Evolutionary conservation across 1,284 basidiomycete genomes (phyloP).

Genomic region (Leccinum ponderosum): DNA sequence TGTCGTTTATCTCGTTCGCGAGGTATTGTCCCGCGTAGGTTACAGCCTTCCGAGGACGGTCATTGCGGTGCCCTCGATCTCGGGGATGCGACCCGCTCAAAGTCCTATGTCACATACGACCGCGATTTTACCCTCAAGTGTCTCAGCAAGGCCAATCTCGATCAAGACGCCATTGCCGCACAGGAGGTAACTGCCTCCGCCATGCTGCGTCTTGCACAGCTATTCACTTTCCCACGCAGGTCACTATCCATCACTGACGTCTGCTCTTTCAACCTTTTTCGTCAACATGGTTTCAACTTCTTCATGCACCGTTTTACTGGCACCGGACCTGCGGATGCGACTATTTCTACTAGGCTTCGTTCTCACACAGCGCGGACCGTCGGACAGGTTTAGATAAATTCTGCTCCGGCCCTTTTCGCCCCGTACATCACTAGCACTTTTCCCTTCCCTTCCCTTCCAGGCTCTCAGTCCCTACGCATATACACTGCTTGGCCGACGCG

Average conservation of each 20-base stretch:
- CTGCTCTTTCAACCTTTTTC: conserved; percentile 86
- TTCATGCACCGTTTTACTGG: conserved; percentile 91
- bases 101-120: conserved; percentile 59
- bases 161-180: conserved; percentile 80
- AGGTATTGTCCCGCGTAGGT: conserved; percentile 65
- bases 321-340: conserved; percentile 30
- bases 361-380: no score
- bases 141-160: conserved; percentile 89
- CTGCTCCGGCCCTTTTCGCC: background rate
- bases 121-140: conserved; percentile 96
- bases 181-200: conserved; percentile 69
- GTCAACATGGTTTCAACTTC: conserved; percentile 79
- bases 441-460: background rate
- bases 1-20: conserved; percentile 90
- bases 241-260: conserved; percentile 87
- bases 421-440: background rate
- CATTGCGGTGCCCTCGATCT: conserved; percentile 63
- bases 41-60: conserved; percentile 56
- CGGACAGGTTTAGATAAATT: no score
- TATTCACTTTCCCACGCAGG: conserved; percentile 43
- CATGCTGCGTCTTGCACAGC: conserved; percentile 10
- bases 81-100: conserved; percentile 45
- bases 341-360: no score
- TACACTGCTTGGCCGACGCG: background rate
- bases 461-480: background rate